phyloP scores from a whole-genome alignment of 2,329 filamentous ascomycete genomes.

The Monosporascus ibericus region DNA sequence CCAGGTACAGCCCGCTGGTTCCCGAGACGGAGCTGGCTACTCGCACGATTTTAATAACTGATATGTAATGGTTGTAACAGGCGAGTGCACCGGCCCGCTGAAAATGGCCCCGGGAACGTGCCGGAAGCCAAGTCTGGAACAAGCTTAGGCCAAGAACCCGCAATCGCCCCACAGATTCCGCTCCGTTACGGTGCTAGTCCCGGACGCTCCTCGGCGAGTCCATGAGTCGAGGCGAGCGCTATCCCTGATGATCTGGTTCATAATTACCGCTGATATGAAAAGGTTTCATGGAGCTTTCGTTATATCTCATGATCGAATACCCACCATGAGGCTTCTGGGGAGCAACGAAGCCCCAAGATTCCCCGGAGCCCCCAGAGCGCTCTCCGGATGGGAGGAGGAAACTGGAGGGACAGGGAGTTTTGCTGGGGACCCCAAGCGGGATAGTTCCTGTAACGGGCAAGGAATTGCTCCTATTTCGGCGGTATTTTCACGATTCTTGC shows the following conservation, averaged over 20 bases:
- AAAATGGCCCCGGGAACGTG: neutral
- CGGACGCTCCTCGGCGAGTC: slow-evolving; percentile 1
- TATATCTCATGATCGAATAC: neutral
- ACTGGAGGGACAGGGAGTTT: slow-evolving; percentile 1
- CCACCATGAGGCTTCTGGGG: neutral
- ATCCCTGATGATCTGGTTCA: neutral
- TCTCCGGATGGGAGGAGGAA: neutral
- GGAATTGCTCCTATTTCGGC: slow-evolving; percentile 10
- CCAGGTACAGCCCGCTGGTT: too few species aligned
- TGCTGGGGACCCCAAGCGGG: slow-evolving; percentile 8
- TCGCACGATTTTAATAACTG: too few species aligned
- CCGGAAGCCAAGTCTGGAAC: neutral
- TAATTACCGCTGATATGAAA: neutral
- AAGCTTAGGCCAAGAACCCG: neutral
- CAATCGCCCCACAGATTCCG: neutral
- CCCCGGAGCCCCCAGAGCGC: neutral
- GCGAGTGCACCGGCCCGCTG: neutral
- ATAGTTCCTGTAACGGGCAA: neutral
- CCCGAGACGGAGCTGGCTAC: too few species aligned
- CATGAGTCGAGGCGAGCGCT: neutral
- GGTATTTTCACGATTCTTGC: slow-evolving; percentile 1
- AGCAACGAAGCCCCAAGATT: neutral
- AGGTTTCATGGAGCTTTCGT: neutral
- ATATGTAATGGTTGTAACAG: neutral
- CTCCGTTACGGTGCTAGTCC: neutral